Evolutionary conservation across 805 yeast species (phyloP).

Genomic region (Saccharomycopsis schoenii): DNA sequence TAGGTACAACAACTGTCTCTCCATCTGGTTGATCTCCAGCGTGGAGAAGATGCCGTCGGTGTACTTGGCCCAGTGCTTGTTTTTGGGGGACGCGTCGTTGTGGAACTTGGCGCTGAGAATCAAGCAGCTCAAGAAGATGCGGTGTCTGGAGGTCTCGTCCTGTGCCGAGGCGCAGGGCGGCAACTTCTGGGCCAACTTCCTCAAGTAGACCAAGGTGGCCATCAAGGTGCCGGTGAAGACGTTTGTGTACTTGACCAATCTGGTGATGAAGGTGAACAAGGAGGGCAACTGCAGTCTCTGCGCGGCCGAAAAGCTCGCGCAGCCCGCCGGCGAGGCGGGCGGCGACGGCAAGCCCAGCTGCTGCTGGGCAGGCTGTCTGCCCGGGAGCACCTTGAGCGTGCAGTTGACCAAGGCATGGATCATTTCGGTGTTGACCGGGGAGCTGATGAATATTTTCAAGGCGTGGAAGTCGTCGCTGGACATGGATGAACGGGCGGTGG

Average conservation of each 20-base stretch:
- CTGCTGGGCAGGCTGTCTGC: conserved; percentile 1
- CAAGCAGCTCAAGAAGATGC: conserved; percentile 82
- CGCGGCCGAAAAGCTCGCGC: too few species aligned
- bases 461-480: conserved; percentile 15
- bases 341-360: conserved; percentile 26
- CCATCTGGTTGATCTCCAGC: conserved; percentile 82
- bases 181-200: conserved; percentile 62
- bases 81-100: conserved; percentile 90
- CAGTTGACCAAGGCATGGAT: conserved; percentile 15
- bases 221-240: conserved; percentile 93
- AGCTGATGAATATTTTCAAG: conserved; percentile 11
- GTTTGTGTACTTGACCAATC: conserved; percentile 67
- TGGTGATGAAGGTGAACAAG: conserved; percentile 56
- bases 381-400: conserved; percentile 17
- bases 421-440: conserved; percentile 18
- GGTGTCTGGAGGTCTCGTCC: conserved; percentile 78
- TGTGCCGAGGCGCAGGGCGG: conserved; percentile 89
- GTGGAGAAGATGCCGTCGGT: conserved; percentile 75
- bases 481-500: conserved; percentile 1
- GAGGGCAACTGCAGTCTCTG: conserved; percentile 29
- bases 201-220: conserved; percentile 81
- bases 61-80: conserved; percentile 92
- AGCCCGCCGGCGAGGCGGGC: conserved; percentile 24
- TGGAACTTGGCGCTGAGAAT: conserved; percentile 87
- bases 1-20: conserved; percentile 72